Percentiles rank a stretch among this genome's conserved stretches.
These are phyloP conservation scores for Epichloe baconii DNA, from an alignment of 2,329 filamentous ascomycete species.

Conservation along the genomic window DNA sequence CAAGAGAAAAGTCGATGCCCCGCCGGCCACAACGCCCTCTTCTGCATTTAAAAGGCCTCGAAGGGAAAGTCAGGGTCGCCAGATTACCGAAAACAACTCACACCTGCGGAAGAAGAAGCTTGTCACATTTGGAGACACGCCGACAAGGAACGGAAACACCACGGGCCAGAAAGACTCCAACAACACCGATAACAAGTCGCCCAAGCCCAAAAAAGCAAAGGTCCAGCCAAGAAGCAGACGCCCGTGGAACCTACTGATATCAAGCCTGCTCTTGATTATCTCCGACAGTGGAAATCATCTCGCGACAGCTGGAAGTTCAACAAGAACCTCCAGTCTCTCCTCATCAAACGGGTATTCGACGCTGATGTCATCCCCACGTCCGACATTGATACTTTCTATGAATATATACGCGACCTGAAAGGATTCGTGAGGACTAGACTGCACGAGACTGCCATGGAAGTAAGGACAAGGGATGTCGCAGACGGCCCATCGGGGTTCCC, in stretches of 20 bases:
- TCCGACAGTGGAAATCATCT: conserved; percentile 60
- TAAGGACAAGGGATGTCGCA: conserved; percentile 44
- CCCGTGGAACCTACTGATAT: conserved; percentile 30
- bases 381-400: conserved; percentile 56
- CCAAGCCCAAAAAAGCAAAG: conserved; percentile 24
- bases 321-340: conserved; percentile 76
- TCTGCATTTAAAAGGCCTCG: conserved; percentile 22
- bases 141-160: conserved; percentile 19
- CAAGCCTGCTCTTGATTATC: conserved; percentile 59
- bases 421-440: conserved; percentile 60
- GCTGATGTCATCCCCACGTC: conserved; percentile 54
- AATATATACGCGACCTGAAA: conserved; percentile 70
- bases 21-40: conserved; percentile 17
- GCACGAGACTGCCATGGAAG: conserved; percentile 48
- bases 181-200: conserved; percentile 16
- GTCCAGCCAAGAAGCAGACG: conserved; percentile 25
- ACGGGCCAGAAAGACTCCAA: conserved; percentile 9
- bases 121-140: conserved; percentile 34
- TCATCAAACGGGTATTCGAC: conserved; percentile 74
- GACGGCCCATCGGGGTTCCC: conserved; percentile 35
- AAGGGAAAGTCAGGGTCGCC: conserved; percentile 13
- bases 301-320: conserved; percentile 84
- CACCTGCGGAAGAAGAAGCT: conserved; percentile 30
- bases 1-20: conserved; percentile 28
- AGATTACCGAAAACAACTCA: conserved; percentile 13